A percentile compares a stretch with the other conserved stretches of the same genome.
phyloP scores from a whole-genome alignment of 1,284 basidiomycete species.

The Leccinum laetum region DNA sequence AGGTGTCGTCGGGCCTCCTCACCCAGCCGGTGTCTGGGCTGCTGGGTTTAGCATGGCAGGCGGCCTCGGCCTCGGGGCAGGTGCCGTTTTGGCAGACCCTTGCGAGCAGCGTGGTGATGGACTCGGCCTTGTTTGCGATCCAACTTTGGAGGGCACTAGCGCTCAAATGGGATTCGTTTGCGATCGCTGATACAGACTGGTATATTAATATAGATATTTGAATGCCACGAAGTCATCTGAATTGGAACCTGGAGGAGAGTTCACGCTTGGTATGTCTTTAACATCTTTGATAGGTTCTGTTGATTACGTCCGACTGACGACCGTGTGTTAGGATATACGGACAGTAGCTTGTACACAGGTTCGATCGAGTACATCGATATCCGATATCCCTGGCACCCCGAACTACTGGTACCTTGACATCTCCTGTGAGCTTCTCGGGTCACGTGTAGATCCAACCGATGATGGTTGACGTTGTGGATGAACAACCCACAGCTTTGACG shows the following conservation, averaged over 20 bases:
- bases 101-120: slow-evolving; percentile 35
- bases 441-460: background rate
- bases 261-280: slow-evolving; percentile 25
- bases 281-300: background rate
- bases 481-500: slow-evolving; percentile 22
- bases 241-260: slow-evolving; percentile 32
- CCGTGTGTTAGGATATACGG: slow-evolving; percentile 35
- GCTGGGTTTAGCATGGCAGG: slow-evolving; percentile 27
- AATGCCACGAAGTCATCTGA: slow-evolving; percentile 19
- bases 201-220: slow-evolving; percentile 20
- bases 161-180: background rate
- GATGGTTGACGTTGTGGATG: slow-evolving; percentile 3
- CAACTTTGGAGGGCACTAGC: slow-evolving; percentile 30
- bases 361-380: slow-evolving; percentile 35
- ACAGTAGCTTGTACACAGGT: slow-evolving; percentile 39
- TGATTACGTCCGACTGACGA: slow-evolving; percentile 9
- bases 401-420: slow-evolving; percentile 26
- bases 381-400: slow-evolving; percentile 23
- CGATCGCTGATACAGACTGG: background rate
- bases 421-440: slow-evolving; percentile 18
- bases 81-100: slow-evolving; percentile 47
- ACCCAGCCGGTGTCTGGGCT: slow-evolving; percentile 27
- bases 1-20: slow-evolving; percentile 14
- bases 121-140: slow-evolving; percentile 36
- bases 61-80: slow-evolving; percentile 29